Base-by-base conservation (phyloP, 441 rosid genomes). In the Populus hybrid region DNA sequence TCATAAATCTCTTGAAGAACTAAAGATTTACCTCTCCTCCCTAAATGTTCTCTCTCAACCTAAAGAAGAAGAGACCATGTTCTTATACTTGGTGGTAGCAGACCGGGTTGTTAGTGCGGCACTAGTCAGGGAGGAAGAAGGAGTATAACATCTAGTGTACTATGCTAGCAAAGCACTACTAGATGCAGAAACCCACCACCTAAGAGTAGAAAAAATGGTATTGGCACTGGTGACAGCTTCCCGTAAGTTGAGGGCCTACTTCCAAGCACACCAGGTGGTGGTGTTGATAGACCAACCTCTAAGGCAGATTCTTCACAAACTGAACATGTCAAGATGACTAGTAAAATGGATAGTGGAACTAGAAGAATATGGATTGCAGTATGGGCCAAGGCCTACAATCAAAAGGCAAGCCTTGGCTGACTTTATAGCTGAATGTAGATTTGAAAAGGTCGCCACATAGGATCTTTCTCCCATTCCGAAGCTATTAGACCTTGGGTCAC, bases 61-160 rank as follows among this genome's bases (percentile, higher is more conserved):
- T 7, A 11, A 1, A 21, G 5, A 21, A 8, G 0, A 19, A 65
- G 69, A 65, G 11, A 65, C 18, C 30, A 0, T 65, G 2, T 65
- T 21, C 32, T 24, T 65, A 9, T 21, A 65, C 16, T 65, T 65
- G 16, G 14, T 19, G 26, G 32, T 65, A 7, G 32, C 19, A 7
- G 6, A 65, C 1, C 5, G 5, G 16, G 69, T 2, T 12, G 1
- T 26, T n/a, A 65, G 2, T 4, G 16, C 2, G 1, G 1, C 11
- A 8, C 0, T 65, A 1, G 28, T 65, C 0, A 8, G 7, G 69
- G 35, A 65, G 2, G 7, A 65, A 9, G 5, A 64, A 10, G 18
- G 34, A 7, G 24, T n/a, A 9, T 18, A 65, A 23, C 0, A 0
- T 7, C 32, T 0, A 0, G 6, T 65, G 1, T 65, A 65, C 34